These are phyloP conservation scores for Aspergillus transmontanensis DNA, from an alignment of 2,329 filamentous ascomycete species.

Conservation along the genomic window DNA sequence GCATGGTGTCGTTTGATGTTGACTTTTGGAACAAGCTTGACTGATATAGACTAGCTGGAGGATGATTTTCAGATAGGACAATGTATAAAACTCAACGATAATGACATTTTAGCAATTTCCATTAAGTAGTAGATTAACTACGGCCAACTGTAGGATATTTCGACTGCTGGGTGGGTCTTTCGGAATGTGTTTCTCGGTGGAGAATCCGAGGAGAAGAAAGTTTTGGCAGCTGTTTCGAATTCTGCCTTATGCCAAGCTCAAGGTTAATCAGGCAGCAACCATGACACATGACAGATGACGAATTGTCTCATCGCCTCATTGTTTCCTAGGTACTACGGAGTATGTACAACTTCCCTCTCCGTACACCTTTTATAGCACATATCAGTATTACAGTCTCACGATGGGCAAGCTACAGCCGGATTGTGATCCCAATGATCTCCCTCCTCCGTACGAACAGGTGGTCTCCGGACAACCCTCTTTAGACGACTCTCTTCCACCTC, in stretches of 20 bases:
- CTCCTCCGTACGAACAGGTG: neutral
- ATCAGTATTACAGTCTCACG: neutral
- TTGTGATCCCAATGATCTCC: neutral
- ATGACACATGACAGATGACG: neutral
- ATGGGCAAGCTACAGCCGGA: neutral
- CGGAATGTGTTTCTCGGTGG: too few relatives aligned
- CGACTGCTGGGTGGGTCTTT: too few relatives aligned
- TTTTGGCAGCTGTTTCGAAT: neutral
- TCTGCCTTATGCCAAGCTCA: neutral
- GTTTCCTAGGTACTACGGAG: neutral
- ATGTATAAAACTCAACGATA: too few relatives aligned
- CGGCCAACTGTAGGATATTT: too few relatives aligned
- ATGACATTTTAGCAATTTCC: too few relatives aligned
- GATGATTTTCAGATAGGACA: neutral
- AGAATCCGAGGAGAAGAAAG: too few relatives aligned
- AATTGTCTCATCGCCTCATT: neutral
- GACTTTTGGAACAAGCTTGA: slow-evolving; percentile 4
- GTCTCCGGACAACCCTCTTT: neutral
- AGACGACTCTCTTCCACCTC: neutral
- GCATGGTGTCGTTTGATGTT: neutral
- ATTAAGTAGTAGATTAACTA: too few relatives aligned
- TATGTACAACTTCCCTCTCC: neutral
- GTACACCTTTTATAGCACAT: neutral
- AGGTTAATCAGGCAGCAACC: neutral
- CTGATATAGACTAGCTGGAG: neutral